Conservation (phyloP, 331 rosid species). For the Malus hybrid region DNA sequence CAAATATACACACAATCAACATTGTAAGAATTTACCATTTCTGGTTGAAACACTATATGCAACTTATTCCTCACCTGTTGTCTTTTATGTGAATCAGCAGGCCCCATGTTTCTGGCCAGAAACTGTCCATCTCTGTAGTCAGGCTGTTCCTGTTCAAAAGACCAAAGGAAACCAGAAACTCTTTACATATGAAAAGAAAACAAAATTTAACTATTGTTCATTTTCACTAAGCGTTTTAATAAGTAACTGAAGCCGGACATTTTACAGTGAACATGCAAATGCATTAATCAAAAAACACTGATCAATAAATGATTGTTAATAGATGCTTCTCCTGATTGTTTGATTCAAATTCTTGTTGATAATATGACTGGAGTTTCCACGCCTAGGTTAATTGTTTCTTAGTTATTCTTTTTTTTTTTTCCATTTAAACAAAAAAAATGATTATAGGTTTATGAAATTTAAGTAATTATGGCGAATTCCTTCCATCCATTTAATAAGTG, state of each 20-base stretch:
- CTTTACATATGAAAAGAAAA: slow-evolving; percentile 6
- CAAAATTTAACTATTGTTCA: neutral
- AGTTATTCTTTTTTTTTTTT: too few species aligned
- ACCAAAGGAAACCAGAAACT: slow-evolving; percentile 15
- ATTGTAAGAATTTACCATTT: neutral
- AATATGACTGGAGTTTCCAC: too few species aligned
- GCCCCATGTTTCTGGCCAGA: slow-evolving; percentile 45
- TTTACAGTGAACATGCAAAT: neutral
- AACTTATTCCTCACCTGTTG: slow-evolving; percentile 41
- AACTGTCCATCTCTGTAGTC: slow-evolving; percentile 64
- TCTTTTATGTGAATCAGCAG: slow-evolving; percentile 53
- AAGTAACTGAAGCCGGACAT: neutral
- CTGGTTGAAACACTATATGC: neutral
- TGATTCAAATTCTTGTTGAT: too few species aligned
- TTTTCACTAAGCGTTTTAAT: neutral
- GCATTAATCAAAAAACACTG: neutral
- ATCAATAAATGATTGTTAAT: too few species aligned
- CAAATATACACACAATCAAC: neutral
- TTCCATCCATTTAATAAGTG: neutral
- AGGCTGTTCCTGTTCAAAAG: slow-evolving; percentile 52
- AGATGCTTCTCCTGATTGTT: too few species aligned
- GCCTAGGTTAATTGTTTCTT: too few species aligned
- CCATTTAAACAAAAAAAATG: too few species aligned
- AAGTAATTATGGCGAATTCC: neutral
- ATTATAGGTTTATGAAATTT: too few species aligned